Percentiles rank a stretch among this genome's conserved stretches.
Conservation (phyloP, 306 rosid species). For the Citrullus mucosospermus region DNA sequence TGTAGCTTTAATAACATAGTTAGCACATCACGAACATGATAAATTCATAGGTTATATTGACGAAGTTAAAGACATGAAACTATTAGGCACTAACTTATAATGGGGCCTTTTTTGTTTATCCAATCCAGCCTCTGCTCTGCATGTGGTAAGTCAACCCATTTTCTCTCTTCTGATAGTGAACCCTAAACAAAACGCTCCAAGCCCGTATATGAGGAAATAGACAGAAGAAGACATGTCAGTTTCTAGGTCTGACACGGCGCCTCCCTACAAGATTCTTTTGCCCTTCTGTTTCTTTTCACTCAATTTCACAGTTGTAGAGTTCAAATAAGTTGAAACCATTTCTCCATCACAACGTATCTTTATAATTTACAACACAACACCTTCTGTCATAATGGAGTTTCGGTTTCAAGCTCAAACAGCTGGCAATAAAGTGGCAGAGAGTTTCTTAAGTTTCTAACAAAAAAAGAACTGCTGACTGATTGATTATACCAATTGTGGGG, state of each 20-base stretch:
- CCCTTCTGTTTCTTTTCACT: constrained; percentile 9
- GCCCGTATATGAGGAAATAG: not conserved
- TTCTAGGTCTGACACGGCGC: not conserved
- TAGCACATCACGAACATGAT: no score
- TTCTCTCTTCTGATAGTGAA: not conserved
- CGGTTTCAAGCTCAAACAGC: not conserved
- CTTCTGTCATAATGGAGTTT: constrained; percentile 14
- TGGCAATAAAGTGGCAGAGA: not conserved
- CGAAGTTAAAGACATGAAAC: no score
- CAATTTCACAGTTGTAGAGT: constrained; percentile 16
- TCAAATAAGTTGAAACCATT: constrained; percentile 7
- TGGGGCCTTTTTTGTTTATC: not conserved
- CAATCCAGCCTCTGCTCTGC: not conserved
- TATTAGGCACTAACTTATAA: not conserved
- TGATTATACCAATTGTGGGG: not conserved
- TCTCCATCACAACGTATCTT: not conserved
- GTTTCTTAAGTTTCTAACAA: not conserved
- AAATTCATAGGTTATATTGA: no score
- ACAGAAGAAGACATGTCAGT: constrained; percentile 13
- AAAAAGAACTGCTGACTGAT: not conserved
- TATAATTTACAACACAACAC: not conserved
- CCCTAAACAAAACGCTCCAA: not conserved
- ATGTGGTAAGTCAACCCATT: not conserved
- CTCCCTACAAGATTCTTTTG: constrained; percentile 1
- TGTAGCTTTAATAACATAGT: no score